Base-by-base conservation (phyloP, 495 filamentous ascomycete genomes). In the Schizothecium vesticola region DNA sequence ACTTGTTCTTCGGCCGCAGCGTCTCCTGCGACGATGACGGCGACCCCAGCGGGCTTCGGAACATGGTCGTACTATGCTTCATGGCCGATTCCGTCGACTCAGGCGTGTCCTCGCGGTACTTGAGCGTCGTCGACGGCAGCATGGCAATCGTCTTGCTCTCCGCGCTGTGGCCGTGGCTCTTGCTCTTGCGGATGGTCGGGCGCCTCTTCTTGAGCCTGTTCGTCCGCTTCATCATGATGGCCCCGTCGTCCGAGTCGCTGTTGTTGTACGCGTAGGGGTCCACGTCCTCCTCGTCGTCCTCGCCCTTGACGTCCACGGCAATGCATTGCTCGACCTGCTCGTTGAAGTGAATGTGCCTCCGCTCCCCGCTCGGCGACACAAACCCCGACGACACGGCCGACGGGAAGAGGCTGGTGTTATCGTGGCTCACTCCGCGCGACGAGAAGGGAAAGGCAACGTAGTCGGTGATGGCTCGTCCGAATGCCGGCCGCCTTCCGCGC, bases 321-420 rank as follows among this genome's bases (percentile, higher is more conserved):
- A 97, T 97, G 73, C 93, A 97, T 75, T 99, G 94, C 73, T 92
- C 88, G 12, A 99, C 95, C 78, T 92, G 91, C 74, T 97, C 90
- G 77, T 97, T 95, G 80, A 99, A 99, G 75, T 96, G 92, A 61
- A 99, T 98, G 75, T 97, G 95, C 57, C 90, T 92, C 67, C 83
- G 85, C 72, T 91, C 91, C 6, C 80, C 68, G 36, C 81, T 83
- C 6, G 93, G 93, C 5, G 92, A 94, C 3, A 81, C 80, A 43
- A 89, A 70, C 19, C 88, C 88, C 21, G 89, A 90, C 3, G 87
- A 87, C 23, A 81, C 79, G n/a, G 80, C 75, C 16, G 88, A 90
- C 4, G 87, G 82, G 22, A 84, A 77, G 56, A 85, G 79, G 74
- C 86, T 88, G 58, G 83, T 85, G 56, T 83, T 81, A 59, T 86